Evolutionary conservation across 2,329 filamentous ascomycete genomes (phyloP), one percentile per base, ranked within the genome.

Genomic region (Cercospora sesami): DNA sequence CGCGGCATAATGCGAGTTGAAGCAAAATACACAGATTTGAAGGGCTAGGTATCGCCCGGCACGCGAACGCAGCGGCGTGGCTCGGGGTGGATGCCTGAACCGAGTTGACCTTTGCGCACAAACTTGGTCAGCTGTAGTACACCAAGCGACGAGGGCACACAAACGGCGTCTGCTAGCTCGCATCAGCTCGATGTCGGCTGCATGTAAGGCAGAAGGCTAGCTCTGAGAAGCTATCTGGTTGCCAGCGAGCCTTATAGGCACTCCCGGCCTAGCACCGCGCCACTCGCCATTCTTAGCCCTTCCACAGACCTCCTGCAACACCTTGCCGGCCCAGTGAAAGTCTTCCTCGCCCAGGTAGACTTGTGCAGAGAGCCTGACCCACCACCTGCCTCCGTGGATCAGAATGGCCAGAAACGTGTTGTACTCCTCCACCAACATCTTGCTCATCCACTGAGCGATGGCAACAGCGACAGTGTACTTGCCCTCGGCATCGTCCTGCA

Each of bases 301-400:
- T 51, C 82, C 81, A 74, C 85, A 88, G 5, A 91, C 72, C 36
- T 82, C 80, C 76, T 86, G 85, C 74, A 95, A 78, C 8, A 85
- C 81, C 61, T 82, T 76, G 0, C 84, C 91, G 4, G 86, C 85
- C 86, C 87, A 91, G 76, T 90, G 86, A 75, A 95, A 97, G 78
- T 97, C 93, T 12, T 84, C 83, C 71, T 90, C 77, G 28, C 92
- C 92, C n/a, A 97, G 80, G 77, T 95, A 98, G 0, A 95, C 86
- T 83, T 97, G 93, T 14, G 87, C 92, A 76, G 91, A 93, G 59
- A 96, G 75, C 60, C 94, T 83, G 0, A 85, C 83, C 91, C 91
- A 97, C 77, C 89, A 86, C 63, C 83, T 83, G 0, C 85, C 85
- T 0, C 80, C 83, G 72, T 93, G 88, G 8, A 84, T 79, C 66